These are phyloP conservation scores for Boechera retrofracta DNA, from an alignment of 345 rosid species.

Conservation along the genomic window DNA sequence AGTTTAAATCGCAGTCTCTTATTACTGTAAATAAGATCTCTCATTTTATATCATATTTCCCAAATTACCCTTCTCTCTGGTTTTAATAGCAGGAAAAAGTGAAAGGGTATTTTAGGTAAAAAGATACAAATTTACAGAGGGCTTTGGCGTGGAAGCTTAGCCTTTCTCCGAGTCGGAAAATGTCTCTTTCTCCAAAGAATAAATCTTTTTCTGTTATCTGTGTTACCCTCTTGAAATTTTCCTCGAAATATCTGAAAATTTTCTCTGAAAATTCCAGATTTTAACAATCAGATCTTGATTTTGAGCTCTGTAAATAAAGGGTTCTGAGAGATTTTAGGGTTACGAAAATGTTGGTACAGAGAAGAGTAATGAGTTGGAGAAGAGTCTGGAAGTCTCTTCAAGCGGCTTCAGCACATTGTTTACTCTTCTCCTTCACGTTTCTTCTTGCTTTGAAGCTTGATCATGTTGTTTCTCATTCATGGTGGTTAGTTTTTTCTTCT, in stretches of 20 bases:
- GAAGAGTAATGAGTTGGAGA: constrained; percentile 74
- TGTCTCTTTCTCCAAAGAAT: constrained; percentile 35
- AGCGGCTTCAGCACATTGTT: constrained; percentile 64
- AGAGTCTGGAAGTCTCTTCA: constrained; percentile 75
- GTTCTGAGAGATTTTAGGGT: constrained; percentile 30
- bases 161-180: constrained; percentile 34
- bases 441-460: constrained; percentile 79
- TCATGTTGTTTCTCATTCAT: constrained; percentile 57
- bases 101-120: constrained; percentile 26
- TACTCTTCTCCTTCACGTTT: constrained; percentile 83
- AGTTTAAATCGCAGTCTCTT: neutral
- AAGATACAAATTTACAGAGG: neutral
- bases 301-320: neutral
- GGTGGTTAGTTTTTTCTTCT: constrained; percentile 66
- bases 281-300: constrained; percentile 31
- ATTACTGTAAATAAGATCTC: neutral
- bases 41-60: neutral
- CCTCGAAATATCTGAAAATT: constrained; percentile 27
- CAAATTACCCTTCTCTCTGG: neutral
- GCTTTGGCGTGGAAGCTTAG: constrained; percentile 46
- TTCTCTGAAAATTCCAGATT: neutral
- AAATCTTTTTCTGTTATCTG: constrained; percentile 10
- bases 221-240: constrained; percentile 23
- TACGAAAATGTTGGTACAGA: constrained; percentile 55
- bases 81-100: neutral